These are phyloP conservation scores for Neoboletus brunneissimus DNA, from an alignment of 768 basidiomycete species.

Conservation along the genomic window DNA sequence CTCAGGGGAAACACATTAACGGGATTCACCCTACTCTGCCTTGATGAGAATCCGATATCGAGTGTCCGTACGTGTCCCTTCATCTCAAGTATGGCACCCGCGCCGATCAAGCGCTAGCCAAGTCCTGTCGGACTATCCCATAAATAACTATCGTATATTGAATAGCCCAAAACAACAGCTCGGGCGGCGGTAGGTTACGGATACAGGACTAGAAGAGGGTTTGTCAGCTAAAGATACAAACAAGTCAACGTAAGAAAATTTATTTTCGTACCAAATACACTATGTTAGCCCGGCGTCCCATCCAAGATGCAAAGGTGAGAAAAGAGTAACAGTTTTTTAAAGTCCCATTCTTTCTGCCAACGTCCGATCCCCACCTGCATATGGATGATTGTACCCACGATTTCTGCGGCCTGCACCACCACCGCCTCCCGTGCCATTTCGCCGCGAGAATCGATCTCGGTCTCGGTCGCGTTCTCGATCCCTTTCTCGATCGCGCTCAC, in stretches of 20 bases:
- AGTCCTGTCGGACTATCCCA: neutral
- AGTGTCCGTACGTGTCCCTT: neutral
- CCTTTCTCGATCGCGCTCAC: constrained; percentile 36
- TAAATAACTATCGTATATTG: constrained; percentile 31
- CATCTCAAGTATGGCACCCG: neutral
- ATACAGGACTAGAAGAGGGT: constrained; percentile 32
- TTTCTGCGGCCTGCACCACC: constrained; percentile 38
- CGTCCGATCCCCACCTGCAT: constrained; percentile 62
- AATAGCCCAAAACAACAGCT: constrained; percentile 18
- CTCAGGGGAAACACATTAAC: neutral
- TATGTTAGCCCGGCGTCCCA: constrained; percentile 25
- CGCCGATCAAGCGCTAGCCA: neutral
- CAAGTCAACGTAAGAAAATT: constrained; percentile 5
- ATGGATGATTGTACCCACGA: constrained; percentile 36
- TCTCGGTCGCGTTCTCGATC: constrained; percentile 36
- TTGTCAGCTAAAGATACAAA: constrained; percentile 33
- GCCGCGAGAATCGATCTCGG: constrained; percentile 39
- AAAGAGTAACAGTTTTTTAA: constrained; percentile 34
- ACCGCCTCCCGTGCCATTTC: constrained; percentile 44
- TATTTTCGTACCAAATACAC: constrained; percentile 40
- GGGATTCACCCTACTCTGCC: neutral
- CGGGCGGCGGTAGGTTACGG: constrained; percentile 25
- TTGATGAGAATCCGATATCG: neutral
- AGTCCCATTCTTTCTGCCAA: constrained; percentile 84
- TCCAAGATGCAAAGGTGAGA: constrained; percentile 19